phyloP scores from a whole-genome alignment of 805 yeast genomes.

The Kodamaea fukazawae region DNA sequence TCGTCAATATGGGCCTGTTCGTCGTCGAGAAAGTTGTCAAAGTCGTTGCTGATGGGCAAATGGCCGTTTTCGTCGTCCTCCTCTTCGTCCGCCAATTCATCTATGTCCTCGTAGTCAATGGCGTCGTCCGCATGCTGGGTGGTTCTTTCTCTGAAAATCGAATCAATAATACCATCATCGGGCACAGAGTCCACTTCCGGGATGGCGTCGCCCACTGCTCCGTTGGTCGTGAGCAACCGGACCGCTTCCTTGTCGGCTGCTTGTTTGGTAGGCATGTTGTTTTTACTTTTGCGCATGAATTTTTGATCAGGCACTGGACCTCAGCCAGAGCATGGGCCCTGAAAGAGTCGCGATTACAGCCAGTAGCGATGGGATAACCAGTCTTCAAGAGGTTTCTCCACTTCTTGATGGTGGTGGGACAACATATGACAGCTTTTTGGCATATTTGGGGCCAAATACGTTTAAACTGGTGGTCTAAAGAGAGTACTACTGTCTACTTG shows the following conservation, averaged over 20 bases:
- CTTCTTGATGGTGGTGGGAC: too few species aligned
- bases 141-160: constrained; percentile 33
- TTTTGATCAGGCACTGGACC: too few species aligned
- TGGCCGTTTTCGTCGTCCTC: constrained; percentile 49
- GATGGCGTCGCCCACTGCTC: neutral
- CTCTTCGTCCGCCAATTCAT: constrained; percentile 48
- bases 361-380: too few species aligned
- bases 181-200: constrained; percentile 23
- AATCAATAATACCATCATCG: constrained; percentile 37
- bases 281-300: constrained; percentile 5
- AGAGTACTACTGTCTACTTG: too few species aligned
- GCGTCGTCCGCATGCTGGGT: constrained; percentile 88
- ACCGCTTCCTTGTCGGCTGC: neutral
- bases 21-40: constrained; percentile 17
- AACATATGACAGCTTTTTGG: too few species aligned
- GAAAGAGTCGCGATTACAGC: too few species aligned
- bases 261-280: neutral
- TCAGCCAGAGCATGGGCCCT: too few species aligned
- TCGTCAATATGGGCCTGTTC: constrained; percentile 16
- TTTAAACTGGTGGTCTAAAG: too few species aligned
- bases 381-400: too few species aligned
- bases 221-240: neutral
- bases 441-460: too few species aligned
- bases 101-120: constrained; percentile 52
- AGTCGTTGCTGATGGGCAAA: constrained; percentile 19